Conservation (phyloP, 371 early-diverging fungal species). For the Dinochytrium kinnereticum region DNA sequence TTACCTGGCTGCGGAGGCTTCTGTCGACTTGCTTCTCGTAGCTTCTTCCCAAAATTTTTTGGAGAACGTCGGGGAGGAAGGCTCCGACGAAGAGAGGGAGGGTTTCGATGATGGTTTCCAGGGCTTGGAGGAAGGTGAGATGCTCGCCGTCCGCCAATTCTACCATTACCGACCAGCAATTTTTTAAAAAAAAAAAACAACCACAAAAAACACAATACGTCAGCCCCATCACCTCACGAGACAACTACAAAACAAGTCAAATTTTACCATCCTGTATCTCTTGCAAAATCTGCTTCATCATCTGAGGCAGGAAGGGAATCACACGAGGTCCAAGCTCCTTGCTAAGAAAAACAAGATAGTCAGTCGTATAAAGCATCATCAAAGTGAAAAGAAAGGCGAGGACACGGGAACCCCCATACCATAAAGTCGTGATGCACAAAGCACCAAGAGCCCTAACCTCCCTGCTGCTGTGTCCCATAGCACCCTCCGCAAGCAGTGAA, state of each 20-base stretch:
- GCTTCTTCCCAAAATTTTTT: slow-evolving; percentile 30
- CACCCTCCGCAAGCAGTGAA: slow-evolving; percentile 61
- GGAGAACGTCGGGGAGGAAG: slow-evolving; percentile 68
- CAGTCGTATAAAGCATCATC: neutral
- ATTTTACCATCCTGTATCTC: slow-evolving; percentile 16
- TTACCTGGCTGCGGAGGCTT: neutral
- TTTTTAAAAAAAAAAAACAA: slow-evolving; percentile 28
- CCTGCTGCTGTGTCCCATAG: slow-evolving; percentile 59
- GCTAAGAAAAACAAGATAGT: slow-evolving; percentile 30
- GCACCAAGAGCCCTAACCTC: slow-evolving; percentile 75
- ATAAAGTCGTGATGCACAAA: slow-evolving; percentile 73
- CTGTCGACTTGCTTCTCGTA: neutral
- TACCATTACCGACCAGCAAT: too few relatives aligned
- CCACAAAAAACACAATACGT: too few relatives aligned
- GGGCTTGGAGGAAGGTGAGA: slow-evolving; percentile 64
- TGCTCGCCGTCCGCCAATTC: slow-evolving; percentile 24
- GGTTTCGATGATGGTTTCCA: slow-evolving; percentile 73
- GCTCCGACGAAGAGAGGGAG: slow-evolving; percentile 87
- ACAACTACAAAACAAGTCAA: slow-evolving; percentile 8
- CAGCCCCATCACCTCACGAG: too few relatives aligned
- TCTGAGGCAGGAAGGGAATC: slow-evolving; percentile 84
- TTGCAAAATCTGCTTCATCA: slow-evolving; percentile 65
- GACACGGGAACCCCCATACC: neutral
- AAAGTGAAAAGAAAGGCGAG: neutral
- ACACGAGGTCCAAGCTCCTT: slow-evolving; percentile 80